Base-by-base conservation (phyloP, 2,329 filamentous ascomycete species). In the Stachybotrys chartarum region DNA sequence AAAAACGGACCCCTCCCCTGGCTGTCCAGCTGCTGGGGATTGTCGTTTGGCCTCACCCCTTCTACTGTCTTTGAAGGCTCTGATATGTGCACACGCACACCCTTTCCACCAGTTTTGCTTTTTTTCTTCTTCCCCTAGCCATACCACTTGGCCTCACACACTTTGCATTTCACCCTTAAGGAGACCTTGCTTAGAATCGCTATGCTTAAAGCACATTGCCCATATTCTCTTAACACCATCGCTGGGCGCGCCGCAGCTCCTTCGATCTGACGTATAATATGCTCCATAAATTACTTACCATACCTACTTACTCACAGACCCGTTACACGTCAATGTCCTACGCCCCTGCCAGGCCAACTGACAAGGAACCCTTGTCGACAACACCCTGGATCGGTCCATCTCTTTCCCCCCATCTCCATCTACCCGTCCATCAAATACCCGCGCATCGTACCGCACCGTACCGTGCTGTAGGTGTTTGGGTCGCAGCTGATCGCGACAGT, bases 361-460 rank as follows among this genome's bases (percentile, higher is more conserved):
- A 52, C 54, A 49, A 53, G 30, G 50, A 56, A 55, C 51, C 54
- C 35, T 14, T 42, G 35, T 14, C 14, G 10, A 42, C 8, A 14
- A 42, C 35, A 42, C 5, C 35, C 35, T 5, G 35, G 35, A 14
- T 42, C 35, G 35, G 35, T 5, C 35, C 35, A 42, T 42, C 35
- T 42, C 10, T 42, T 2, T 14, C 35, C 17, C 45, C 18, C 45
- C 45, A 47, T 47, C 45, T n/a, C 45, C 45, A 47, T 47, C 45
- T 47, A 47, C 45, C 45, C 45, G 45, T 24, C 45, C 45, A 47
- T 47, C 16, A 47, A 47, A 17, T 47, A 47, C 45, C 45, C 45
- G 45, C 45, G 18, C 45, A 42, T 42, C 35, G 35, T 14, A 42
- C 35, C 35, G 16, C 45, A 47, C 45, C 45, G 16, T 17, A 47